A percentile compares a stretch with the other conserved stretches of the same genome.
Conservation (phyloP, 192 early-diverging fungal species). For the Allomyces macrogynus region DNA sequence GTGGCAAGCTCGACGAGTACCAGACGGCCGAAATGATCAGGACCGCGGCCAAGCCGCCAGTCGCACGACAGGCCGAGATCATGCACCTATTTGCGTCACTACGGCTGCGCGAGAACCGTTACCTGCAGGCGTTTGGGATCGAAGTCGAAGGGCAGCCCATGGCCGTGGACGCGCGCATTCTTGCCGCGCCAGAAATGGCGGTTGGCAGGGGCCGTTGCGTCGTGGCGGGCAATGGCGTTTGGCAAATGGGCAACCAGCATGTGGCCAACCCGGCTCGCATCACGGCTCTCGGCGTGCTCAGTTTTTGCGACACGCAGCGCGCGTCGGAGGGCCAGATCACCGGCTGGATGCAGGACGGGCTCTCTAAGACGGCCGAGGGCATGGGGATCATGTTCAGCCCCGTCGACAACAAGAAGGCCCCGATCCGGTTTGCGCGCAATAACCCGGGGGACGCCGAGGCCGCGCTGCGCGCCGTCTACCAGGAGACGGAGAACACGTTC, state of each 20-base stretch:
- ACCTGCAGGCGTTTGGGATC: conserved; percentile 56
- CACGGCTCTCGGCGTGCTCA: conserved; percentile 58
- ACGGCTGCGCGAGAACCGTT: conserved; percentile 43
- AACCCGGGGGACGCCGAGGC: conserved; percentile 45
- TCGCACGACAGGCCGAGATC: conserved; percentile 61
- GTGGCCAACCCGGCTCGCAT: conserved; percentile 53
- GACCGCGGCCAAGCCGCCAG: conserved; percentile 66
- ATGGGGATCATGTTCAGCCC: conserved; percentile 42
- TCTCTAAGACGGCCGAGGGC: conserved; percentile 49
- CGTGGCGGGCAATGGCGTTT: conserved; percentile 46
- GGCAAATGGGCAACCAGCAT: conserved; percentile 69
- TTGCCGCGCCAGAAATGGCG: conserved; percentile 4
- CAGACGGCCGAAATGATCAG: conserved; percentile 92
- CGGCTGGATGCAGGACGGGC: conserved; percentile 41
- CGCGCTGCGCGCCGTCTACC: conserved; percentile 47
- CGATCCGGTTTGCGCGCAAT: conserved; percentile 19
- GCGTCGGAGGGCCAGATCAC: conserved; percentile 31
- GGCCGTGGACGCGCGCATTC: conserved; percentile 24
- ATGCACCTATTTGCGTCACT: conserved; percentile 24
- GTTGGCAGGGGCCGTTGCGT: conserved; percentile 3
- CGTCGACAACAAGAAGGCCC: conserved; percentile 6
- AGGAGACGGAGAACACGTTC: conserved; percentile 38
- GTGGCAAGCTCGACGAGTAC: conserved; percentile 59
- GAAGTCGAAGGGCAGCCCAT: conserved; percentile 41
- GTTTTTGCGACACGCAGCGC: conserved; percentile 39